Evolutionary conservation across 2,329 filamentous ascomycete genomes (phyloP).

Genomic region (Microcyclospora pomicola): DNA sequence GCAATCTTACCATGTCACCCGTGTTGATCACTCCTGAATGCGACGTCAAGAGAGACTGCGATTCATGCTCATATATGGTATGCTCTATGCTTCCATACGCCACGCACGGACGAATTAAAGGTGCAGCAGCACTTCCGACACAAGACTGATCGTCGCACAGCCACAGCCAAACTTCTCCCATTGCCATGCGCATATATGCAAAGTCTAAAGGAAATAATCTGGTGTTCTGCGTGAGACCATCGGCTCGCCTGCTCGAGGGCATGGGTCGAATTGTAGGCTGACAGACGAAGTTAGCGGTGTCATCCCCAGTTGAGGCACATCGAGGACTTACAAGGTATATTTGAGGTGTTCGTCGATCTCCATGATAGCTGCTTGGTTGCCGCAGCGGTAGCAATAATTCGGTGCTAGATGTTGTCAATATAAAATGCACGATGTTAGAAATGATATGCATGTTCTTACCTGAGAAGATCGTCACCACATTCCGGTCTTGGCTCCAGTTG

Average conservation of each 20-base stretch:
- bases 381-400: constrained; percentile 92
- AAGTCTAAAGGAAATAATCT: constrained; percentile 93
- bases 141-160: not conserved
- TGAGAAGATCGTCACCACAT: constrained; percentile 98
- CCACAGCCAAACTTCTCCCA: not conserved
- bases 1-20: no score
- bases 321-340: constrained; percentile 71
- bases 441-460: constrained; percentile 39
- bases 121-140: not conserved
- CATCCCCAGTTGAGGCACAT: not conserved
- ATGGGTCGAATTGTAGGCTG: constrained; percentile 98
- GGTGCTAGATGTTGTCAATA: constrained; percentile 27
- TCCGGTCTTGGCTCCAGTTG: constrained; percentile 97
- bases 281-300: constrained; percentile 1
- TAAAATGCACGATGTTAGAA: not conserved
- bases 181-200: not conserved
- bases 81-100: no score
- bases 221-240: constrained; percentile 94
- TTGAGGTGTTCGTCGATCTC: constrained; percentile 99
- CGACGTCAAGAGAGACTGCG: not conserved
- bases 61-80: not conserved
- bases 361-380: constrained; percentile 99
- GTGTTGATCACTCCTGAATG: not conserved
- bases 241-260: constrained; percentile 89
- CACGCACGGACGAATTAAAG: no score